These are phyloP conservation scores for Podila epigama DNA, from an alignment of 192 early-diverging fungal genomes.

Conservation along the genomic window DNA sequence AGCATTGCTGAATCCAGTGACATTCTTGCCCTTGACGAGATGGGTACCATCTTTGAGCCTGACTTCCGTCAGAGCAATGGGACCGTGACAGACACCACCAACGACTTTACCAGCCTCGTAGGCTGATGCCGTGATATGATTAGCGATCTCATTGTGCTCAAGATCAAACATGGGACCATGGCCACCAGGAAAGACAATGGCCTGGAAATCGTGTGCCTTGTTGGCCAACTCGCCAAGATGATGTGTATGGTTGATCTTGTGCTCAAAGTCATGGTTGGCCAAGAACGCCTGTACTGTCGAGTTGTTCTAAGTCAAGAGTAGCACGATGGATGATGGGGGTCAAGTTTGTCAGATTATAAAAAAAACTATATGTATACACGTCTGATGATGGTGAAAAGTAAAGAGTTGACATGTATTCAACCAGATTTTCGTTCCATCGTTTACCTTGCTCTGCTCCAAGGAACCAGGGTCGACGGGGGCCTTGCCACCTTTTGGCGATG, in stretches of 20 bases:
- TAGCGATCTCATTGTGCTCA: slow-evolving; percentile 49
- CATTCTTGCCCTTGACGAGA: slow-evolving; percentile 65
- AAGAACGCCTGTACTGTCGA: slow-evolving; percentile 43
- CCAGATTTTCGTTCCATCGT: background rate
- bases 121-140: slow-evolving; percentile 44
- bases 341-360: too few species aligned
- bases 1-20: slow-evolving; percentile 77
- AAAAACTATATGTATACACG: too few species aligned
- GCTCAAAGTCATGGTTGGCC: slow-evolving; percentile 29
- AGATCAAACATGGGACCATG: slow-evolving; percentile 69
- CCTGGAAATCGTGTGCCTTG: slow-evolving; percentile 51
- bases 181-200: slow-evolving; percentile 63
- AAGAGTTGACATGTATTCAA: background rate
- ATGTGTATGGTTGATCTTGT: slow-evolving; percentile 53
- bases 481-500: slow-evolving; percentile 64
- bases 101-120: slow-evolving; percentile 62
- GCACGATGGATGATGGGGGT: too few species aligned
- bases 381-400: background rate
- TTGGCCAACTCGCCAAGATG: slow-evolving; percentile 46
- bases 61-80: slow-evolving; percentile 69
- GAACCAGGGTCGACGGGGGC: slow-evolving; percentile 58
- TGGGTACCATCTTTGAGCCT: slow-evolving; percentile 66
- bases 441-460: slow-evolving; percentile 52
- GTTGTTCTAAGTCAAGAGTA: slow-evolving; percentile 47
- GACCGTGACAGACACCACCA: slow-evolving; percentile 67